Evolutionary conservation across 345 rosid genomes (phyloP), one percentile per base, ranked within the genome.

Genomic region (Geranium brycei): DNA sequence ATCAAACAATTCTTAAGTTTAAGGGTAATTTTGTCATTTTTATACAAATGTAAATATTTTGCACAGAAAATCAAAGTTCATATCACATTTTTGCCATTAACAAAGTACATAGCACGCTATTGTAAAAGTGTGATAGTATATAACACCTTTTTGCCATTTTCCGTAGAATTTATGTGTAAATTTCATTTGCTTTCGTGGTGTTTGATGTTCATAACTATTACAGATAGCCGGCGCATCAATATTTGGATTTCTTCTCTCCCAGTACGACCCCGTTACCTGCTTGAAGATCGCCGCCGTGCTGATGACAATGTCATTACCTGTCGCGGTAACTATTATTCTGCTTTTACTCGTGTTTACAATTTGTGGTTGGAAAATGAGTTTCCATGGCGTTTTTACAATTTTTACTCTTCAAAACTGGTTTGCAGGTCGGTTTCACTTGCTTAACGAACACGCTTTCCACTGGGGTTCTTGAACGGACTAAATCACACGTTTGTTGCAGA

Each of bases 161-260:
- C 28, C 28, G 3, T 35, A 35, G 41, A 7, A 35, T 35, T 35
- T 35, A 32, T 32, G 15, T 47, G 53, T 47, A 8, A 8, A 47
- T 47, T 47, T 47, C 1, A 23, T 23, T 23, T 23, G 28, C 28
- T 23, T 23, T 23, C 28, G 28, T 23, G 28, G 28, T 23, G 28
- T 23, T 23, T 23, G 2, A 23, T 23, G 28, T 23, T 23, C 11
- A 47, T 13, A 47, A 47, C 3, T 47, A 47, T 31, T 72, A 66
- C 77, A 92, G 98, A 87, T 92, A 17, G 93, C 90, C 80, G 95
- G 95, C 60, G 87, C 97, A 19, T 82, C 82, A 19, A 31, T 89
- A 71, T 89, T 92, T 70, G 98, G 97, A 58, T 68, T 87, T 71
- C 95, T 92, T 66, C 85, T 89, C 59, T 82, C 91, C 69, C 86